A percentile compares a stretch with the other conserved stretches of the same genome.
phyloP scores from a whole-genome alignment of 306 rosid species.

The Gastrolobium bilobum region DNA sequence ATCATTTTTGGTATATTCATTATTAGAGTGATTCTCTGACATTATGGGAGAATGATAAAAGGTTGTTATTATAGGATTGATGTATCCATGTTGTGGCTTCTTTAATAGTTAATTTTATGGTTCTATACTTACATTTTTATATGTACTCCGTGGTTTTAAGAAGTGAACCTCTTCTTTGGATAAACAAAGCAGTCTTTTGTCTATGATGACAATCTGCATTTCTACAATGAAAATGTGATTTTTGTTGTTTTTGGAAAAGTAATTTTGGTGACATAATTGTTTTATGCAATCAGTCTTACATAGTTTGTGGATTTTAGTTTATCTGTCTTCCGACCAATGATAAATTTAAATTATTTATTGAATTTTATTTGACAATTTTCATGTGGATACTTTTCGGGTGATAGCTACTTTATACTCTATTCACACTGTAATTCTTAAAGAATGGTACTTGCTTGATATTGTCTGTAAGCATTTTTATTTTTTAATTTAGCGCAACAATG shows the following conservation, averaged over 20 bases:
- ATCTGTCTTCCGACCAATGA: background rate
- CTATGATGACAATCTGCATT: constrained; percentile 9
- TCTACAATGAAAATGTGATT: background rate
- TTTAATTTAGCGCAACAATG: constrained; percentile 22
- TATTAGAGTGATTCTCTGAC: too few relatives aligned
- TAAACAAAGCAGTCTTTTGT: constrained; percentile 22
- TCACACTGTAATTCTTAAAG: background rate
- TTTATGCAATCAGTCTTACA: constrained; percentile 5
- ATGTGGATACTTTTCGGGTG: background rate
- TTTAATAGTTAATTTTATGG: background rate
- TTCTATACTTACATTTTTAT: constrained; percentile 24
- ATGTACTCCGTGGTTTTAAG: constrained; percentile 14
- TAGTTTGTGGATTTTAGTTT: background rate
- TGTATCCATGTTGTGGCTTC: too few relatives aligned
- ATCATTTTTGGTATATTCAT: too few relatives aligned
- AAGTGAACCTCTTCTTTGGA: background rate
- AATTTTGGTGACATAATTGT: background rate
- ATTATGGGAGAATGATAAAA: too few relatives aligned
- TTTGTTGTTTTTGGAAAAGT: background rate
- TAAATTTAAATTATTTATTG: background rate
- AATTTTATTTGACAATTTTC: background rate
- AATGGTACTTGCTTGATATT: background rate
- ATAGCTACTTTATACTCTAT: constrained; percentile 24
- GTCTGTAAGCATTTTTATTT: background rate
- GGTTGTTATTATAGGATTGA: too few relatives aligned